Evolutionary conservation across 495 filamentous ascomycete genomes (phyloP).

Genomic region (Penicillium mononematosum): DNA sequence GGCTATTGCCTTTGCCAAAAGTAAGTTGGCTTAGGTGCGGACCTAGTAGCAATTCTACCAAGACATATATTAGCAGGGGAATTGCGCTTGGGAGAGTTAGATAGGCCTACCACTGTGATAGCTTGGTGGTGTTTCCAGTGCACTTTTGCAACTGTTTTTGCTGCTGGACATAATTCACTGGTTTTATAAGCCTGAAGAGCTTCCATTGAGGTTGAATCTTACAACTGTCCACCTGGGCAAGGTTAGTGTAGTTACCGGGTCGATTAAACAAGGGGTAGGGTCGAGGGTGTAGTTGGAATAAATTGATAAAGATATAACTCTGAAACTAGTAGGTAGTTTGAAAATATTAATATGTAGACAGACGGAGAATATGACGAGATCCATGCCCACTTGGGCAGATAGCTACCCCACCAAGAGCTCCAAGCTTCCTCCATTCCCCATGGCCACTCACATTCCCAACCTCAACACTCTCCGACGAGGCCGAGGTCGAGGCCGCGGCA

Average conservation of each 20-base stretch:
- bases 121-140: not conserved
- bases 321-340: too few species aligned
- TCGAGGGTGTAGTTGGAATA: too few species aligned
- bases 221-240: not conserved
- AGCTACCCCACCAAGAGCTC: slow-evolving; percentile 24
- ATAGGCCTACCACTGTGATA: not conserved
- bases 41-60: not conserved
- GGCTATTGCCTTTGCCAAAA: slow-evolving; percentile 55
- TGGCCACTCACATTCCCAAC: slow-evolving; percentile 77
- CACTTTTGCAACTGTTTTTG: not conserved
- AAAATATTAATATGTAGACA: not conserved
- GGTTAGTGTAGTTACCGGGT: not conserved
- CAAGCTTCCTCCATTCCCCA: slow-evolving; percentile 35
- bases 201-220: too few species aligned
- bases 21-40: slow-evolving; percentile 33
- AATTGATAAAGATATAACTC: not conserved
- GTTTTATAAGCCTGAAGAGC: too few species aligned
- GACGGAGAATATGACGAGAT: not conserved
- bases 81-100: not conserved
- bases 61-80: not conserved
- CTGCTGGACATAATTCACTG: not conserved
- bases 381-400: too few species aligned
- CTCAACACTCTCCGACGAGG: slow-evolving; percentile 64
- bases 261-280: not conserved
- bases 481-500: slow-evolving; percentile 43